Conservation (phyloP, 2,329 filamentous ascomycete genomes). For the Juglanconis sp. region DNA sequence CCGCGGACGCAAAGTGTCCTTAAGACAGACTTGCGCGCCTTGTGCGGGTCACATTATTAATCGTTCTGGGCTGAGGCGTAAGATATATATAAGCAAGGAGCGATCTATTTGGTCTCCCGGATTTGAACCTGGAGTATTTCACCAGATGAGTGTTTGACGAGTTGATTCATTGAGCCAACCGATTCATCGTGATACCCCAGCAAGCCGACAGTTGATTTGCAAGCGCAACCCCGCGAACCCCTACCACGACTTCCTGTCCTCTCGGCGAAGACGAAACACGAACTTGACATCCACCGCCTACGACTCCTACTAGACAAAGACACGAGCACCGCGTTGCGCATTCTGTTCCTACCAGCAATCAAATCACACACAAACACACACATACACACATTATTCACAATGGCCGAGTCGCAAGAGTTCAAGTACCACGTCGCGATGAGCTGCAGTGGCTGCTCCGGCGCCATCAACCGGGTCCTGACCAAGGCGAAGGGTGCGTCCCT, state of each 20-base stretch:
- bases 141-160: no score
- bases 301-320: neutral
- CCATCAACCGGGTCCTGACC: conserved; percentile 86
- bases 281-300: neutral
- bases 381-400: conserved; percentile 35
- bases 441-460: conserved; percentile 94
- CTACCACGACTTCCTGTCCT: neutral
- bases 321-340: neutral
- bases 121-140: no score
- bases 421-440: conserved; percentile 93
- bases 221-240: conserved; percentile 7
- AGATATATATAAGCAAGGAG: neutral
- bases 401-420: conserved; percentile 82
- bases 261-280: conserved; percentile 2
- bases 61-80: neutral
- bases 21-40: neutral
- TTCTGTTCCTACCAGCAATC: neutral
- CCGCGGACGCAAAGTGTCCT: neutral
- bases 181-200: neutral
- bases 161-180: neutral
- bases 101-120: no score
- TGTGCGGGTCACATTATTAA: neutral
- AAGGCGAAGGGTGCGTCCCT: conserved; percentile 73
- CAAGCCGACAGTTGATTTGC: neutral
- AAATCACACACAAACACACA: neutral